Evolutionary conservation across 345 rosid species (phyloP).

Genomic region (Citrus trifoliata): DNA sequence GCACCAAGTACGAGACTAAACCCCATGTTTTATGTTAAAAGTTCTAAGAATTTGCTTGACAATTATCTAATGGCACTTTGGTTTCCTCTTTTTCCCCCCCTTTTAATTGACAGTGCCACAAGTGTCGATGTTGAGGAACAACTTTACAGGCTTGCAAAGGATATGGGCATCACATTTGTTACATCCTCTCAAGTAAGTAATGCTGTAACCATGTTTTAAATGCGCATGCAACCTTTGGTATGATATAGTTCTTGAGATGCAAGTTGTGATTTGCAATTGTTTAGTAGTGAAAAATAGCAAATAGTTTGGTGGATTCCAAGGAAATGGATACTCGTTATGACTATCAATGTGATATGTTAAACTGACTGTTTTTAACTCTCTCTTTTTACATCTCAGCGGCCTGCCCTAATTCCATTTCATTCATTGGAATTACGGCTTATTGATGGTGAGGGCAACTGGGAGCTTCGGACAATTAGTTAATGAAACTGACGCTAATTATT

Average conservation of each 20-base stretch:
- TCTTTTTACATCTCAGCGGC: slow-evolving; percentile 52
- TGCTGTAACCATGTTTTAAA: background rate
- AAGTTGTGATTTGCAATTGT: too few relatives aligned
- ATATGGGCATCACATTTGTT: slow-evolving; percentile 82
- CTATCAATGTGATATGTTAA: background rate
- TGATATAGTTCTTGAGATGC: background rate
- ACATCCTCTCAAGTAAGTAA: slow-evolving; percentile 87
- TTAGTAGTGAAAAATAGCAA: background rate
- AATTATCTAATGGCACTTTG: background rate
- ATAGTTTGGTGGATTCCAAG: background rate
- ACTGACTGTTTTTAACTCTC: background rate
- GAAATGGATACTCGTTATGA: background rate
- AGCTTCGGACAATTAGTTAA: slow-evolving; percentile 66
- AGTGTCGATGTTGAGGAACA: slow-evolving; percentile 98
- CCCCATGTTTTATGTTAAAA: background rate
- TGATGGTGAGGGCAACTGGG: slow-evolving; percentile 98
- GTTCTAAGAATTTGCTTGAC: background rate
- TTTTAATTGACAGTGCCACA: slow-evolving; percentile 61
- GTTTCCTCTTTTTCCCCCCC: background rate
- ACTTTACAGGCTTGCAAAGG: slow-evolving; percentile 76
- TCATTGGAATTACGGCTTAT: slow-evolving; percentile 73
- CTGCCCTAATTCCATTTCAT: slow-evolving; percentile 91
- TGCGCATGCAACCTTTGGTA: background rate
- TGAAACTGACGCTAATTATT: slow-evolving; percentile 18
- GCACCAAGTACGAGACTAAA: slow-evolving; percentile 74